Conservation (phyloP, 1,139 yeast genomes). For the Scheffersomyces insectosa region DNA sequence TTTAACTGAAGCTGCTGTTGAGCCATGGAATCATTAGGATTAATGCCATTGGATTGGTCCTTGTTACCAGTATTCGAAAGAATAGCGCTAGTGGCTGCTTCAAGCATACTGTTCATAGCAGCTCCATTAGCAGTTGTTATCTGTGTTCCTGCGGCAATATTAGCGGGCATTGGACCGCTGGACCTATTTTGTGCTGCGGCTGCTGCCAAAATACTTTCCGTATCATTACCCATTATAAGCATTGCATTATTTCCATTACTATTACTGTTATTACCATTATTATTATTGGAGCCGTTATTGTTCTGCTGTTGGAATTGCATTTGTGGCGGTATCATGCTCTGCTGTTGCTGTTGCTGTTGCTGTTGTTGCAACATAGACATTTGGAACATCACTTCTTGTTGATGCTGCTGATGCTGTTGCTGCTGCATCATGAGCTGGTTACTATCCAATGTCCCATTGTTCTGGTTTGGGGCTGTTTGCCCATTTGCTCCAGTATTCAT, state of each 20-base stretch:
- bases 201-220: no score
- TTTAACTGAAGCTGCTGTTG: constrained; percentile 12
- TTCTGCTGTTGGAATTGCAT: neutral
- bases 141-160: no score
- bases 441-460: constrained; percentile 4
- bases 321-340: neutral
- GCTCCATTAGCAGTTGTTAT: neutral
- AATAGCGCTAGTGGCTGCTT: neutral
- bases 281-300: constrained; percentile 1
- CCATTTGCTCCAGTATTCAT: constrained; percentile 1
- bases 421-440: constrained; percentile 3
- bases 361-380: constrained; percentile 8
- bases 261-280: constrained; percentile 1
- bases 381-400: constrained; percentile 10
- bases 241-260: neutral
- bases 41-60: constrained; percentile 3
- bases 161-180: no score
- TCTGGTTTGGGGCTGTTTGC: constrained; percentile 6
- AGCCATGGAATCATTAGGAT: constrained; percentile 1
- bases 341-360: constrained; percentile 4
- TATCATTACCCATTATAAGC: neutral
- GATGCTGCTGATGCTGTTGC: constrained; percentile 12
- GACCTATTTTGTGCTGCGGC: no score
- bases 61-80: constrained; percentile 2
- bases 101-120: constrained; percentile 1